Evolutionary conservation across 495 filamentous ascomycete species (phyloP).

Genomic region (Trichocladium uniseriatum): DNA sequence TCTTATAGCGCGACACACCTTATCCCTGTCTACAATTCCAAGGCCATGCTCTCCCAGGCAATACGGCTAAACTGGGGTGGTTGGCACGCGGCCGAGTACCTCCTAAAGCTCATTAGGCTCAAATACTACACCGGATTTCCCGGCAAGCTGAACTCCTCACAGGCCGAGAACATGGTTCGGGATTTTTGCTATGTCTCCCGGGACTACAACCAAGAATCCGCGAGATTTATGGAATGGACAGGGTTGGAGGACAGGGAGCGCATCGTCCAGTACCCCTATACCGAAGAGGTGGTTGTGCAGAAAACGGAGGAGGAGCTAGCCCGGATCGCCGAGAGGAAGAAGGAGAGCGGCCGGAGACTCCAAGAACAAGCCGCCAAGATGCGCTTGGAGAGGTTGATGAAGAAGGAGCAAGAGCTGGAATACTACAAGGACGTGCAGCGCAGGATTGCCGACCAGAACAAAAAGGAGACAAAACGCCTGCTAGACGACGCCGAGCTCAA

Average conservation of each 20-base stretch:
- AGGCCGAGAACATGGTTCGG: constrained; percentile 76
- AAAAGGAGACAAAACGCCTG: constrained; percentile 79
- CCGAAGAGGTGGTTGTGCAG: constrained; percentile 75
- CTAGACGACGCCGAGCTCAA: constrained; percentile 87
- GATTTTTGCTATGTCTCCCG: constrained; percentile 86
- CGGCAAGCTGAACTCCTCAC: constrained; percentile 69
- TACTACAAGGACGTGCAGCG: constrained; percentile 79
- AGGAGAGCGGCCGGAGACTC: constrained; percentile 80
- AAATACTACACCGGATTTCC: constrained; percentile 83
- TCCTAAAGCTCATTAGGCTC: constrained; percentile 78
- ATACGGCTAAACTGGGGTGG: constrained; percentile 94
- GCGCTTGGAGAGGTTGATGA: constrained; percentile 85
- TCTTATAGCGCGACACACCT: constrained; percentile 90
- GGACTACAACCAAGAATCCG: constrained; percentile 70
- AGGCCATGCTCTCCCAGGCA: constrained; percentile 71
- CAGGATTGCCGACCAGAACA: constrained; percentile 55
- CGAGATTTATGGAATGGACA: constrained; percentile 69
- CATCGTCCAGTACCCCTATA: constrained; percentile 86
- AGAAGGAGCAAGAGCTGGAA: constrained; percentile 90
- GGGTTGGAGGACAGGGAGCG: constrained; percentile 81
- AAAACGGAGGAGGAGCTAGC: constrained; percentile 91
- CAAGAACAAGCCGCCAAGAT: constrained; percentile 97
- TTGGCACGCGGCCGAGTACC: constrained; percentile 76
- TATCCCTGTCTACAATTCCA: constrained; percentile 83
- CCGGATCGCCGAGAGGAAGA: constrained; percentile 77